Evolutionary conservation across 1,284 basidiomycete genomes (phyloP), one percentile per base, ranked within the genome.

Genomic region (Cryptococcus neoformans): DNA sequence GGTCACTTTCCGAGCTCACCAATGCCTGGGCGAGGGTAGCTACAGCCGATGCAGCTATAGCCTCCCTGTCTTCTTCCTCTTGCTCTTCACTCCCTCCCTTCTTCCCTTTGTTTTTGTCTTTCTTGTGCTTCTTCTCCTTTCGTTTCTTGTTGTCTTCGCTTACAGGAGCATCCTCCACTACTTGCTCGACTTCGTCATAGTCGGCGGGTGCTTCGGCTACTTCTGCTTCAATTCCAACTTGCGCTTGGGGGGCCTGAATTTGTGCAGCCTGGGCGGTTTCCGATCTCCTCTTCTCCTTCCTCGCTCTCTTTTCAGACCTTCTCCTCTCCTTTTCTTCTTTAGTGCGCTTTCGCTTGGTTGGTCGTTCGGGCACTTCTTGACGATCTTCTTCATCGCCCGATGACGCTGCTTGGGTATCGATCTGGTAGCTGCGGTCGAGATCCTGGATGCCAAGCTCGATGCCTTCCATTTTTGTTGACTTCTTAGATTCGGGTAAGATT

Each of bases 351-450:
- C 44, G n/a, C 28, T 28, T 6, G 17, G 28, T 36, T 53, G 11
- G 6, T 16, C 51, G 9, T 21, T 9, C 11, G 51, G n/a, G 11
- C 35, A 41, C 35, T 54, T 44, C 39, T 38, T 50, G 35, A 48
- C 52, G 9, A 40, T 39, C 49, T 17, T 48, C 36, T 58, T 58
- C 41, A 45, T 47, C 35, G 49, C 53, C 51, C 42, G 40, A 12
- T 42, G n/a, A n/a, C 21, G 7, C 4, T 11, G n/a, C 42, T 44
- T 44, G n/a, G 9, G 3, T 8, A 14, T 16, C 42, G 10, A 37
- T n/a, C 9, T 17, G 35, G 6, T 17, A 38, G 4, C 28, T 38
- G 7, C 14, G 3, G 4, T 17, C 41, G 36, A 11, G 14, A 10
- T 10, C 48, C 11, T 39, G 17, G 5, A 44, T 21, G 16, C 48